phyloP scores from a whole-genome alignment of 495 filamentous ascomycete genomes.

The Podospora bellae-mahoneyi region DNA sequence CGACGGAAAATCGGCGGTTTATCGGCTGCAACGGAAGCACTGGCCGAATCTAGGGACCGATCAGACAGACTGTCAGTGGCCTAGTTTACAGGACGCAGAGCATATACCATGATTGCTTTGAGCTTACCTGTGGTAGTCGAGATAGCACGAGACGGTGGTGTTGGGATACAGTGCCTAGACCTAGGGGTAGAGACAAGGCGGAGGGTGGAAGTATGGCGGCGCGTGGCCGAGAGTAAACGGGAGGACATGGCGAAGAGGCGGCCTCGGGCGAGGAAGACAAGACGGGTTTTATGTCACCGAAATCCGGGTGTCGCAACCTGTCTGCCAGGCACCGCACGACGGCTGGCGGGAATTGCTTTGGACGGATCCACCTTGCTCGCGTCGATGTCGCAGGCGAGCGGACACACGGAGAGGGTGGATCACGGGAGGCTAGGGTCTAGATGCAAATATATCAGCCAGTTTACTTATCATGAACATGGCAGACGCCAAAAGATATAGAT shows the following conservation, averaged over 20 bases:
- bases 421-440: background rate
- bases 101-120: background rate
- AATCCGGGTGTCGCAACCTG: slow-evolving; percentile 10
- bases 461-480: background rate
- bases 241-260: slow-evolving; percentile 20
- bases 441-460: background rate
- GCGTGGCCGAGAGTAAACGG: slow-evolving; percentile 19
- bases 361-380: background rate
- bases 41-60: background rate
- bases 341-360: background rate
- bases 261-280: background rate
- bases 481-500: background rate
- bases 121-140: slow-evolving; percentile 17
- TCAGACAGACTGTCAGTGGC: background rate
- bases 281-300: slow-evolving; percentile 13
- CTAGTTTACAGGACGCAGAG: background rate
- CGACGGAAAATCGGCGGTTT: slow-evolving; percentile 28
- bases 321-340: background rate
- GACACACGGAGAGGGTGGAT: background rate
- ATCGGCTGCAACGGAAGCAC: background rate
- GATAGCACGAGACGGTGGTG: slow-evolving; percentile 16
- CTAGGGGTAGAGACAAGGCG: background rate
- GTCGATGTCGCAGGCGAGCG: background rate
- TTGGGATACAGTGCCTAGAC: background rate
- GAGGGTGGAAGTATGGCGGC: slow-evolving; percentile 8